These are phyloP conservation scores for Angomonas deanei DNA, from an alignment of 208 protist species.

Conservation along the genomic window DNA sequence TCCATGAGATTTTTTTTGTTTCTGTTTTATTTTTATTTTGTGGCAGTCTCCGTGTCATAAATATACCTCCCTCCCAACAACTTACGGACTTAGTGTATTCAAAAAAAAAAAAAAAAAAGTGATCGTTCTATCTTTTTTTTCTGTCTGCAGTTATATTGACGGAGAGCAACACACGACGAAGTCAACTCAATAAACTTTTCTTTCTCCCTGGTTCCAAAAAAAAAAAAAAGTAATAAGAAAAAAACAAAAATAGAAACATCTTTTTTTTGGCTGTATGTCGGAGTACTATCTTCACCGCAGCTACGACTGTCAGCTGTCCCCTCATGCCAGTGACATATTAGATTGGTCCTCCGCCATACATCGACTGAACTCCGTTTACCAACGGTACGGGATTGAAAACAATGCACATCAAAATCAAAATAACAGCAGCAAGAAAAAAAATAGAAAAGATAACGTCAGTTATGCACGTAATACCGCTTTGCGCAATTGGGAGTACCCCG, in stretches of 20 bases:
- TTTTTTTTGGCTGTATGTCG: conserved; percentile 8
- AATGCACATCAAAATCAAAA: neutral
- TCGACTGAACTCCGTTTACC: neutral
- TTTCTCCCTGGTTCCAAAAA: neutral
- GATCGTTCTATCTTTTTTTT: neutral
- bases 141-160: no score
- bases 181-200: conserved; percentile 2
- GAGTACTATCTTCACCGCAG: conserved; percentile 62
- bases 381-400: neutral
- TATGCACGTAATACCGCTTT: no score
- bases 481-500: neutral
- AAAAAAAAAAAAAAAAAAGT: conserved; percentile 3
- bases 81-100: neutral
- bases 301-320: conserved; percentile 73
- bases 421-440: no score
- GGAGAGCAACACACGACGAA: neutral
- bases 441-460: no score
- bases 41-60: neutral
- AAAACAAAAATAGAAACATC: conserved; percentile 19
- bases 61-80: neutral
- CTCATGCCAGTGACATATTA: conserved; percentile 43
- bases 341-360: conserved; percentile 39
- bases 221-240: conserved; percentile 2
- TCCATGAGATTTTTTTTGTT: neutral
- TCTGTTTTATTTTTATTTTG: neutral